These are phyloP conservation scores for Scutellaria baicalensis DNA, from an alignment of 257 asterid genomes.

Conservation along the genomic window DNA sequence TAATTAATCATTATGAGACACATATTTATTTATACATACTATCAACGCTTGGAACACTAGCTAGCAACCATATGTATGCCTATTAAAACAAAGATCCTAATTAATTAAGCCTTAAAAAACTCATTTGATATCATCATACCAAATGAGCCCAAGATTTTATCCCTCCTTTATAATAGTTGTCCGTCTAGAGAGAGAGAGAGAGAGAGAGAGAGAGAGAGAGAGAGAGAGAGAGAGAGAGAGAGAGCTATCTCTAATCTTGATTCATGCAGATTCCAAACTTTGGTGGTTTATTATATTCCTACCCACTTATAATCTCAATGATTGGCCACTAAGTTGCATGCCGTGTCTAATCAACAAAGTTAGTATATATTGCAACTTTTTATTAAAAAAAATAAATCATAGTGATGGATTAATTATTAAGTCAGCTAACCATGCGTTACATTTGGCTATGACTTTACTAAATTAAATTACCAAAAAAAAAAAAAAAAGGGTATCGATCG, in stretches of 20 bases:
- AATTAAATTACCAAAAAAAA: not conserved
- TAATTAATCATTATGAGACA: conserved; percentile 7
- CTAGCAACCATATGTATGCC: not conserved
- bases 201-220: conserved; percentile 10
- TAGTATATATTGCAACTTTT: not conserved
- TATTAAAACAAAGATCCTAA: conserved; percentile 15
- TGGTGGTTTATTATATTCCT: conserved; percentile 10
- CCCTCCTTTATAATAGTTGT: not conserved
- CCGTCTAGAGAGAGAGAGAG: not conserved
- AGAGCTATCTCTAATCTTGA: conserved; percentile 14
- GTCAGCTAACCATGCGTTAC: conserved; percentile 14
- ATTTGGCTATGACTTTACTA: not conserved
- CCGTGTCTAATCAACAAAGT: conserved; percentile 3
- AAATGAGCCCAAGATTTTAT: conserved; percentile 17
- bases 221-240: conserved; percentile 10
- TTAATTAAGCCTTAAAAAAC: conserved; percentile 1
- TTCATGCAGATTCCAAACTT: conserved; percentile 24
- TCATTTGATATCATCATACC: conserved; percentile 16
- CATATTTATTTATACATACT: not conserved
- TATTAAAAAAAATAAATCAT: too few relatives aligned
- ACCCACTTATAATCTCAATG: conserved; percentile 37
- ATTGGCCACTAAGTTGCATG: conserved; percentile 55
- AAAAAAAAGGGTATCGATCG: not conserved
- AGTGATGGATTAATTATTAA: not conserved
- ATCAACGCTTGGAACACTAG: not conserved